These are phyloP conservation scores for Leishmania tropica DNA, from an alignment of 208 protist genomes.

Conservation along the genomic window DNA sequence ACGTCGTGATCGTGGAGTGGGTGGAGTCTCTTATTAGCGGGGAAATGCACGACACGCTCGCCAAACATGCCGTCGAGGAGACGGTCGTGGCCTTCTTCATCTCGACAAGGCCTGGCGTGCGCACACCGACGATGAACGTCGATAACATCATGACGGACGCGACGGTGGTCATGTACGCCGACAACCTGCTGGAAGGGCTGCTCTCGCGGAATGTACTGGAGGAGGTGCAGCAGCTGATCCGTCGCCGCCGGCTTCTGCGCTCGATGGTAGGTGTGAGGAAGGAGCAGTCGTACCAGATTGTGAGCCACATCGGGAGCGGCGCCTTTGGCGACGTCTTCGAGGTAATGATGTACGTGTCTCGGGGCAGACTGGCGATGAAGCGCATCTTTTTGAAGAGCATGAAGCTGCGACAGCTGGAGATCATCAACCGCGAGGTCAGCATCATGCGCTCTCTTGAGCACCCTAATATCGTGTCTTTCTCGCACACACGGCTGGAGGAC, in stretches of 20 bases:
- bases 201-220: conserved; percentile 39
- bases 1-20: conserved; percentile 76
- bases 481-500: conserved; percentile 66
- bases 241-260: conserved; percentile 43
- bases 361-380: conserved; percentile 85
- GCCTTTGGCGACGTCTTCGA: conserved; percentile 83
- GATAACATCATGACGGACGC: conserved; percentile 34
- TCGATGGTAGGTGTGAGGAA: conserved; percentile 55
- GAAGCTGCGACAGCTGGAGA: conserved; percentile 55
- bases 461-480: conserved; percentile 77
- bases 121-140: conserved; percentile 32
- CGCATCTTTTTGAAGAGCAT: conserved; percentile 67
- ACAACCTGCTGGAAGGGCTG: conserved; percentile 28
- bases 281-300: conserved; percentile 60
- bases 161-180: conserved; percentile 28
- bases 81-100: conserved; percentile 60
- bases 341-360: conserved; percentile 64
- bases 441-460: conserved; percentile 80
- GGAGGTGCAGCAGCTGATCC: conserved; percentile 46
- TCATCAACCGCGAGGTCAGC: conserved; percentile 74
- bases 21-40: conserved; percentile 43
- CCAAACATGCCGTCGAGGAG: conserved; percentile 27
- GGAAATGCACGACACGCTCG: conserved; percentile 45
- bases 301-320: conserved; percentile 66
- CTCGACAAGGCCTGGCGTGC: conserved; percentile 28